These are phyloP conservation scores for Neofusicoccum ribis DNA, from an alignment of 2,329 filamentous ascomycete species.

Conservation along the genomic window DNA sequence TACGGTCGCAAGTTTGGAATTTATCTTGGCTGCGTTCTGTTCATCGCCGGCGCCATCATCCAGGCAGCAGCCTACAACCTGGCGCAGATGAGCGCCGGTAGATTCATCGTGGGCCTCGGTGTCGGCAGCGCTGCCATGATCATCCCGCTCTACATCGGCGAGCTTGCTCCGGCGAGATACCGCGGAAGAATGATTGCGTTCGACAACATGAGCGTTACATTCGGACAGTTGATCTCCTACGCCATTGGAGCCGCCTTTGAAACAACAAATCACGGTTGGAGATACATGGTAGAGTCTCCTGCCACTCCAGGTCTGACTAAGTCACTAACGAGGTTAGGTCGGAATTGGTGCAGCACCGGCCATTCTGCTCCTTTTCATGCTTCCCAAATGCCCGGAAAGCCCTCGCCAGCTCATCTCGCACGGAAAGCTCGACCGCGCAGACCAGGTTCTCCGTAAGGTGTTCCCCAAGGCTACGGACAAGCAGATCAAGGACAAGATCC, in stretches of 20 bases:
- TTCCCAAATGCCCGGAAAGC: constrained; percentile 38
- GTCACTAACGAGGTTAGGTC: constrained; percentile 31
- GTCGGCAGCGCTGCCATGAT: constrained; percentile 35
- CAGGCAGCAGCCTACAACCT: constrained; percentile 31
- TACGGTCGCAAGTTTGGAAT: constrained; percentile 36
- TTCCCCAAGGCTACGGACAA: constrained; percentile 27
- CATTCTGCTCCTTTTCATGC: constrained; percentile 35
- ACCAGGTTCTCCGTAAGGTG: constrained; percentile 37
- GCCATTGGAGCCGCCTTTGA: constrained; percentile 36
- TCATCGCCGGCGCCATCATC: constrained; percentile 32
- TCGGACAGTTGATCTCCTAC: constrained; percentile 36
- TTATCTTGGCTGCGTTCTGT: constrained; percentile 22
- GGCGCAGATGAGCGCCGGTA: constrained; percentile 30
- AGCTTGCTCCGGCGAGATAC: constrained; percentile 31
- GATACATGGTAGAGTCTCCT: too few species aligned
- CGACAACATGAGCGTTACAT: constrained; percentile 38
- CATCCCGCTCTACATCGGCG: constrained; percentile 30
- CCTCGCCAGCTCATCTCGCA: constrained; percentile 43
- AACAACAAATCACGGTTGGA: constrained; percentile 33
- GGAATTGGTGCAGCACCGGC: constrained; percentile 39
- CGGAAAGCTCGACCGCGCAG: constrained; percentile 34
- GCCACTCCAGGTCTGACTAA: too few species aligned
- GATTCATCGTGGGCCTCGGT: constrained; percentile 34
- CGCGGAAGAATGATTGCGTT: constrained; percentile 42
- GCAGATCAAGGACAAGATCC: constrained; percentile 25